These are phyloP conservation scores for Penicillium olsonii DNA, from an alignment of 2,329 filamentous ascomycete genomes.

Conservation along the genomic window DNA sequence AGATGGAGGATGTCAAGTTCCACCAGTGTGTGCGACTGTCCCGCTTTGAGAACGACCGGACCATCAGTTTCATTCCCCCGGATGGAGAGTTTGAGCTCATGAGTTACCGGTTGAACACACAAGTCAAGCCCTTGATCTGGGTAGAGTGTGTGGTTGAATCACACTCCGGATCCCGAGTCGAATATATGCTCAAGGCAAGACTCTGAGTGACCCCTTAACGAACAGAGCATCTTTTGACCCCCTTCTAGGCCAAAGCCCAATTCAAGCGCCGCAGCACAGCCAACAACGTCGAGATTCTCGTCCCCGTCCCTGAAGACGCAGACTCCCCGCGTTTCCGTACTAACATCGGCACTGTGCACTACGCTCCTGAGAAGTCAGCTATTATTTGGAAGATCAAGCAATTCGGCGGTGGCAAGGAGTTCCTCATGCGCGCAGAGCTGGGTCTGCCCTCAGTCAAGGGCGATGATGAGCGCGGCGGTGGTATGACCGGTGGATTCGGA, in stretches of 20 bases:
- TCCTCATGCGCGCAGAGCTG: slow-evolving; percentile 95
- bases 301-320: slow-evolving; percentile 95
- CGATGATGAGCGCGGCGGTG: slow-evolving; percentile 91
- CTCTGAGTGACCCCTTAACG: neutral
- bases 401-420: slow-evolving; percentile 97
- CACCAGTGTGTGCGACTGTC: slow-evolving; percentile 96
- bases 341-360: slow-evolving; percentile 96
- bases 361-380: slow-evolving; percentile 93
- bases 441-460: slow-evolving; percentile 91
- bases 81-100: slow-evolving; percentile 99
- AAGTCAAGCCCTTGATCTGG: slow-evolving; percentile 98
- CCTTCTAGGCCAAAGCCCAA: slow-evolving; percentile 74
- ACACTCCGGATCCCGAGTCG: slow-evolving; percentile 90
- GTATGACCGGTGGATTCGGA: slow-evolving; percentile 96
- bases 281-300: slow-evolving; percentile 97
- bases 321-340: slow-evolving; percentile 95
- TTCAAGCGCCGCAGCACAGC: slow-evolving; percentile 97
- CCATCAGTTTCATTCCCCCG: slow-evolving; percentile 97
- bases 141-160: slow-evolving; percentile 97
- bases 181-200: slow-evolving; percentile 90
- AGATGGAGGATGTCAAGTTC: slow-evolving; percentile 99
- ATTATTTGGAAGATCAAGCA: slow-evolving; percentile 99
- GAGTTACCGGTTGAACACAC: slow-evolving; percentile 97
- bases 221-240: neutral
- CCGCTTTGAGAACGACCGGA: slow-evolving; percentile 96